These are phyloP conservation scores for Groenewaldozyma tartarivorans DNA, from an alignment of 805 yeast genomes.

Conservation along the genomic window DNA sequence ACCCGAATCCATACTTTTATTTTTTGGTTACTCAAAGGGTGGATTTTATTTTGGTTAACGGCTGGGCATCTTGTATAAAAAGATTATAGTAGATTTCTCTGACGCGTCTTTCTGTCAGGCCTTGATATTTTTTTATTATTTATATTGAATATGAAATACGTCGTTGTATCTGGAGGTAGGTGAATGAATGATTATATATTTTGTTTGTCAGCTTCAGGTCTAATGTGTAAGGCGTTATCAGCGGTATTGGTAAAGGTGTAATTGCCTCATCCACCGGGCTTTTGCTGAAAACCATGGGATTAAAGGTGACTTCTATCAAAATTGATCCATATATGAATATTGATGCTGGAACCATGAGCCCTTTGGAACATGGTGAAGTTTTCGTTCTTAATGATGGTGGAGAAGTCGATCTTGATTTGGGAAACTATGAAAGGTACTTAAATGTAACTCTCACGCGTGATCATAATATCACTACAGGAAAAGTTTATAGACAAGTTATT, in stretches of 20 bases:
- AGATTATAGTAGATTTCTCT: too few species aligned
- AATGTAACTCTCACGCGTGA: conserved; percentile 87
- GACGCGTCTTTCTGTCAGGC: too few species aligned
- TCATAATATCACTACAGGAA: conserved; percentile 98
- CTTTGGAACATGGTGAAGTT: conserved; percentile 98
- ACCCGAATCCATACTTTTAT: too few species aligned
- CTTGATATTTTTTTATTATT: too few species aligned
- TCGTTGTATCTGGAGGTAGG: conserved; percentile 87
- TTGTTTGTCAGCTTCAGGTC: conserved; percentile 1
- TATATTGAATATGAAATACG: conserved; percentile 75
- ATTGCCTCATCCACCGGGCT: conserved; percentile 94
- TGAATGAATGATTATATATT: conserved; percentile 3
- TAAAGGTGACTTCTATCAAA: conserved; percentile 92
- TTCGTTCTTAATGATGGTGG: conserved; percentile 98
- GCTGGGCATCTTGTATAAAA: too few species aligned
- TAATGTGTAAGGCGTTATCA: conserved; percentile 60
- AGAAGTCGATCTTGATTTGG: conserved; percentile 95
- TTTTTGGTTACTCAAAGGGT: too few species aligned
- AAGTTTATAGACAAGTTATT: conserved; percentile 88
- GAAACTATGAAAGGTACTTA: conserved; percentile 95
- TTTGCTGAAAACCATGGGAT: conserved; percentile 84
- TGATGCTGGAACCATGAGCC: conserved; percentile 99
- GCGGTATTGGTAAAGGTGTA: conserved; percentile 99
- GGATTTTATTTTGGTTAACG: too few species aligned
- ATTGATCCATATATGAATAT: conserved; percentile 99